Evolutionary conservation across 805 yeast species (phyloP).

Genomic region (Candida ortonii): DNA sequence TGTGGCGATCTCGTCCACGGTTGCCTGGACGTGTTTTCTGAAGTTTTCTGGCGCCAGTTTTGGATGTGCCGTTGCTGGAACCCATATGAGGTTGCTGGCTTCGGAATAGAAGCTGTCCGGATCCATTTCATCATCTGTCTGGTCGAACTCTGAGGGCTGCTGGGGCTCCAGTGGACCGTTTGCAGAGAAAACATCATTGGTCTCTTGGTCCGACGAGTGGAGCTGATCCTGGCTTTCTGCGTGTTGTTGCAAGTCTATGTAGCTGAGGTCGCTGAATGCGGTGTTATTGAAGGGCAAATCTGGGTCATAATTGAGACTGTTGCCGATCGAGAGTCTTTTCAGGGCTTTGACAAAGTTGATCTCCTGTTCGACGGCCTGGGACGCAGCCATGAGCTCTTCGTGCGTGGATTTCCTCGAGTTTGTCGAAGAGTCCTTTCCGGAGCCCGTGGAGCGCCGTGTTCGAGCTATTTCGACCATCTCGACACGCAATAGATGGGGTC

Average conservation of each 20-base stretch:
- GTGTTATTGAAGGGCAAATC: slow-evolving; percentile 51
- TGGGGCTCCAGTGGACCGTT: not conserved
- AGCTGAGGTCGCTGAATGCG: slow-evolving; percentile 22
- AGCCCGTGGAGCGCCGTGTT: too few species aligned
- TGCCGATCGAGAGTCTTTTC: slow-evolving; percentile 71
- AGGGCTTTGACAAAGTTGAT: slow-evolving; percentile 69
- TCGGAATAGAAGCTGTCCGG: slow-evolving; percentile 26
- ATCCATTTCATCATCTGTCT: slow-evolving; percentile 13
- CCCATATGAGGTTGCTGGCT: slow-evolving; percentile 73
- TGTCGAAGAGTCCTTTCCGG: too few species aligned
- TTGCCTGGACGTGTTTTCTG: slow-evolving; percentile 59
- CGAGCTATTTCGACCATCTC: too few species aligned
- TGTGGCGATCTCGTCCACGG: slow-evolving; percentile 51
- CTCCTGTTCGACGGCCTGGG: slow-evolving; percentile 73
- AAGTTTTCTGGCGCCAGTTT: slow-evolving; percentile 91
- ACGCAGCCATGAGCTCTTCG: slow-evolving; percentile 53
- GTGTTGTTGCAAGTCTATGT: slow-evolving; percentile 16
- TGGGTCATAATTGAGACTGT: slow-evolving; percentile 60
- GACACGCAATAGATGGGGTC: too few species aligned
- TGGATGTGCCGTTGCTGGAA: slow-evolving; percentile 92
- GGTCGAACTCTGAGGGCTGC: slow-evolving; percentile 12
- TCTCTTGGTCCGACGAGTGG: slow-evolving; percentile 8
- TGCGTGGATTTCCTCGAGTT: slow-evolving; percentile 29
- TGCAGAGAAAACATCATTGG: slow-evolving; percentile 1
- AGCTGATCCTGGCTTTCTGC: slow-evolving; percentile 1